Percentiles rank a stretch among this genome's conserved stretches.
phyloP scores from a whole-genome alignment of 2,329 filamentous ascomycete genomes.

The Colletotrichum orchidophilum region DNA sequence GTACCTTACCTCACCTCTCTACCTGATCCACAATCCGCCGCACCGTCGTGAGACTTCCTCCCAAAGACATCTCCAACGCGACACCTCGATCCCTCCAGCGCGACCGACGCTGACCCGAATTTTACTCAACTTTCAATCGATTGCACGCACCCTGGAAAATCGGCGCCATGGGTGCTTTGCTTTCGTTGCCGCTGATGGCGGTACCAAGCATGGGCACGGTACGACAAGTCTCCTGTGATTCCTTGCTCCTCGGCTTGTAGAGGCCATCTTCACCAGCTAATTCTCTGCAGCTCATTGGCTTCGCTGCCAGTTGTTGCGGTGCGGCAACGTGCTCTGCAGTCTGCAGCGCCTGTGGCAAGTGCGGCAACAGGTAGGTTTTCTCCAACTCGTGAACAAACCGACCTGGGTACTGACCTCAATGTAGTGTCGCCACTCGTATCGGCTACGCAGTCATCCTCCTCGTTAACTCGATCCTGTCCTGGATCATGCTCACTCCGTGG shows the following conservation, averaged over 20 bases:
- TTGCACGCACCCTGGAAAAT: not conserved
- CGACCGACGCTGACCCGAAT: not conserved
- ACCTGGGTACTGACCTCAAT: slow-evolving; percentile 27
- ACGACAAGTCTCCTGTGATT: slow-evolving; percentile 51
- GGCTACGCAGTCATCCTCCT: slow-evolving; percentile 95
- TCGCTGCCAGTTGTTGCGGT: slow-evolving; percentile 91
- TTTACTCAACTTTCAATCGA: not conserved
- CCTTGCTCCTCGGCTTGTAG: not conserved
- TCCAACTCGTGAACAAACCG: not conserved
- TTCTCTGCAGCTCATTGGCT: slow-evolving; percentile 71
- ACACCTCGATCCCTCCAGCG: not conserved
- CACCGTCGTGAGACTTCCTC: not conserved
- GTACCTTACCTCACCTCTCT: too few species aligned
- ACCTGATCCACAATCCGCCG: not conserved
- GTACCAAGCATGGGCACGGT: slow-evolving; percentile 88
- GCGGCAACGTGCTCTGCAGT: slow-evolving; percentile 96
- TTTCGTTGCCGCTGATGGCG: slow-evolving; percentile 90
- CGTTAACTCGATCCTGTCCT: slow-evolving; percentile 95
- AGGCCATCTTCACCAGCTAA: not conserved
- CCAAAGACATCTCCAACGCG: not conserved
- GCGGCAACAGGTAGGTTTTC: slow-evolving; percentile 82
- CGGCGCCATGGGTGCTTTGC: slow-evolving; percentile 81
- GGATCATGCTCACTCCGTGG: slow-evolving; percentile 99
- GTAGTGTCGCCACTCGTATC: slow-evolving; percentile 93
- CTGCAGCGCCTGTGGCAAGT: slow-evolving; percentile 95